Conservation (phyloP, 2,329 filamentous ascomycete genomes). For the Dactylella cylindrospora region DNA sequence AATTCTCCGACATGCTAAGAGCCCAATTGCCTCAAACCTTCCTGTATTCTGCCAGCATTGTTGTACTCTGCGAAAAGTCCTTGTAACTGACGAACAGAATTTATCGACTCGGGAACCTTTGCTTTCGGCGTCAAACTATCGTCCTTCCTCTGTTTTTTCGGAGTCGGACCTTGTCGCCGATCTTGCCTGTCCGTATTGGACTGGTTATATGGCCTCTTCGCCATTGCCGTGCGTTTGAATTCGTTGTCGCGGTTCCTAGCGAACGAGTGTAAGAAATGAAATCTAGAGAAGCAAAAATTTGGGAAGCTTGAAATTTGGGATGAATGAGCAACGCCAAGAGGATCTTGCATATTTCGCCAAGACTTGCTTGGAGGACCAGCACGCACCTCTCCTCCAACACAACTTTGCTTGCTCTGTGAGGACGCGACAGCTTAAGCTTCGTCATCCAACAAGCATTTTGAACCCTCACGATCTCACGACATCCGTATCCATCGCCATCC, state of each 20-base stretch:
- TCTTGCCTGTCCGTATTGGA: slow-evolving; percentile 38
- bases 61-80: slow-evolving; percentile 39
- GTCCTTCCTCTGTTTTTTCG: slow-evolving; percentile 39
- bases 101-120: slow-evolving; percentile 21
- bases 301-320: slow-evolving; percentile 13
- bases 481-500: too few relatives aligned
- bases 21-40: not conserved
- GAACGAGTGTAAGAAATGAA: slow-evolving; percentile 2
- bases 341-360: too few relatives aligned
- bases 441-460: too few relatives aligned
- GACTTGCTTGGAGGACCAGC: too few relatives aligned
- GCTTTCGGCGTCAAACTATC: slow-evolving; percentile 16
- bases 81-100: slow-evolving; percentile 29
- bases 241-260: not conserved
- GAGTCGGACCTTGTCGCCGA: slow-evolving; percentile 17
- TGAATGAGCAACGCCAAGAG: too few relatives aligned
- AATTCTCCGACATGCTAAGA: not conserved
- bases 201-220: slow-evolving; percentile 41
- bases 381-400: too few relatives aligned
- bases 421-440: too few relatives aligned
- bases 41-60: slow-evolving; percentile 31
- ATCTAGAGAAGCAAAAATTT: not conserved
- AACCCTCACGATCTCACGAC: too few relatives aligned
- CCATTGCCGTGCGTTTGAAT: slow-evolving; percentile 14
- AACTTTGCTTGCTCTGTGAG: too few relatives aligned